Evolutionary conservation across 441 rosid genomes (phyloP).

Genomic region (Populus hybrid): DNA sequence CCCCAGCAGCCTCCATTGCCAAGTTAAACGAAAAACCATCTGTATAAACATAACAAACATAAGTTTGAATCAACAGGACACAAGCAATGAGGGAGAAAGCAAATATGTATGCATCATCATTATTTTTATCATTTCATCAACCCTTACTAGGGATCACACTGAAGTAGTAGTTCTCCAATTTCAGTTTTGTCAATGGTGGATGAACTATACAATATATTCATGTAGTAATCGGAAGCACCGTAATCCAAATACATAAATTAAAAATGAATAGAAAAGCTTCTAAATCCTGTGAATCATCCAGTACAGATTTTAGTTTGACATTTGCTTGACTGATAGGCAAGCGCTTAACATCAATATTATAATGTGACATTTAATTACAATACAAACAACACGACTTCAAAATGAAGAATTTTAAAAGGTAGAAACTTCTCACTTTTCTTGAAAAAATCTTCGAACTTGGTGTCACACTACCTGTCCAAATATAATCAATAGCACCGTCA

Average conservation of each 20-base stretch:
- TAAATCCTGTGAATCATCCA: not conserved
- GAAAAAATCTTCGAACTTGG: too few species aligned
- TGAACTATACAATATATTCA: not conserved
- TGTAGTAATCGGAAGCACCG: not conserved
- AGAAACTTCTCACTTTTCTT: not conserved
- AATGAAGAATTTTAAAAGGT: not conserved
- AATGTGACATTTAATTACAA: not conserved
- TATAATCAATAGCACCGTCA: too few species aligned
- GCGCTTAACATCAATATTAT: not conserved
- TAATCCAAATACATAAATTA: not conserved
- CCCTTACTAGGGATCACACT: not conserved
- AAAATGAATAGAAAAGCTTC: not conserved
- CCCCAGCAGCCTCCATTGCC: not conserved
- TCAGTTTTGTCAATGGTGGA: not conserved
- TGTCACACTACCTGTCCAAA: too few species aligned
- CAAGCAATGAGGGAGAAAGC: not conserved
- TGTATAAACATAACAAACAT: not conserved
- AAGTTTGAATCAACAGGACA: not conserved
- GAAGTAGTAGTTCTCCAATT: not conserved
- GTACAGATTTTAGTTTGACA: not conserved
- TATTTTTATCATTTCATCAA: not conserved
- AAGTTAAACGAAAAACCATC: not conserved
- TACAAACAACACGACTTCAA: not conserved
- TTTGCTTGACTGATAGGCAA: not conserved
- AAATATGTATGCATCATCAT: not conserved